Conservation (phyloP, 2,329 filamentous ascomycete genomes). For the Neonectria punicea region DNA sequence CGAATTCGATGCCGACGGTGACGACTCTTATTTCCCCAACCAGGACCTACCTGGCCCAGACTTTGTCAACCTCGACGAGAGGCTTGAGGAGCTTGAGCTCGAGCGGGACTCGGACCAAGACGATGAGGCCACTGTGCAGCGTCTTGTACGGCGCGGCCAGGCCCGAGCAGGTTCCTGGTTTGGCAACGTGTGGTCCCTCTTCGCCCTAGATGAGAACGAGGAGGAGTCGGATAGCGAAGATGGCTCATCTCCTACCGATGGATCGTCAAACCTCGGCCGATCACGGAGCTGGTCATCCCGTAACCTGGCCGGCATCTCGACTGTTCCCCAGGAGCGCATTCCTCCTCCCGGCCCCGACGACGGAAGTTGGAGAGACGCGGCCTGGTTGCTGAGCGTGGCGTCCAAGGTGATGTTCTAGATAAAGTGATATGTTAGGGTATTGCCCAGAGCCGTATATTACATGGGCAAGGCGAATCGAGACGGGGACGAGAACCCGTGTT, state of each 20-base stretch:
- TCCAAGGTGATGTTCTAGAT: slow-evolving; percentile 67
- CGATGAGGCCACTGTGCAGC: slow-evolving; percentile 68
- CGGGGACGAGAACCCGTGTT: neutral
- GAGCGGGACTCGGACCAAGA: slow-evolving; percentile 61
- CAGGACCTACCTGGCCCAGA: slow-evolving; percentile 62
- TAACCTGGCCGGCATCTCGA: slow-evolving; percentile 55
- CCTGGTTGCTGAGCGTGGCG: slow-evolving; percentile 74
- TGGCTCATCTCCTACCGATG: slow-evolving; percentile 42
- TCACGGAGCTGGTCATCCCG: slow-evolving; percentile 48
- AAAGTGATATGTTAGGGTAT: neutral
- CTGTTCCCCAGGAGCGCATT: slow-evolving; percentile 57
- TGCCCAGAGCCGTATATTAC: slow-evolving; percentile 14
- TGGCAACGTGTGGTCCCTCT: slow-evolving; percentile 69
- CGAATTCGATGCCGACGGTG: slow-evolving; percentile 44
- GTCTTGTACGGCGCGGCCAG: slow-evolving; percentile 64
- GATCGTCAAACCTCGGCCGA: slow-evolving; percentile 42
- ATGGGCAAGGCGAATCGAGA: slow-evolving; percentile 9
- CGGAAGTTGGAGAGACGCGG: slow-evolving; percentile 73
- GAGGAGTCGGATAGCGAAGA: slow-evolving; percentile 59
- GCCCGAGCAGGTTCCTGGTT: slow-evolving; percentile 68
- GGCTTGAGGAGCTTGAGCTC: slow-evolving; percentile 64
- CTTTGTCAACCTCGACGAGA: slow-evolving; percentile 71
- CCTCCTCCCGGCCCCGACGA: slow-evolving; percentile 62
- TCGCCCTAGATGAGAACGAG: slow-evolving; percentile 70
- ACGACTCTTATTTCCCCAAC: slow-evolving; percentile 39